Conservation (phyloP, 2,329 filamentous ascomycete genomes). For the Pestalotiopsis sp. region DNA sequence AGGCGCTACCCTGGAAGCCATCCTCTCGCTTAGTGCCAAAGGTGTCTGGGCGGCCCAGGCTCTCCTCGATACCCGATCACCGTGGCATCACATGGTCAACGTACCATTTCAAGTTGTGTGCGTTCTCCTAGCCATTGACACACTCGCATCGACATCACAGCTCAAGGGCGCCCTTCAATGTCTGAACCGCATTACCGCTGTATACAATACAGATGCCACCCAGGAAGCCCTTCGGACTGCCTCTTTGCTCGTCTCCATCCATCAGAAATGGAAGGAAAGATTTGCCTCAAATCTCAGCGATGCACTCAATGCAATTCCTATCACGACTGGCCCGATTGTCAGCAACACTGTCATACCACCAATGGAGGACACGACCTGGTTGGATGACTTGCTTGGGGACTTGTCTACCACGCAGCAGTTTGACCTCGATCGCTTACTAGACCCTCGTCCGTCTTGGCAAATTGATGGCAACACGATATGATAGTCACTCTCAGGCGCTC, state of each 20-base stretch:
- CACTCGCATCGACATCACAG: slow-evolving; percentile 46
- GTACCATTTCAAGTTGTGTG: slow-evolving; percentile 63
- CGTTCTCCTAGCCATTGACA: slow-evolving; percentile 57
- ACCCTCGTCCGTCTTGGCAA: background rate
- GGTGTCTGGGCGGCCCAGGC: slow-evolving; percentile 49
- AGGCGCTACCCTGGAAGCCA: slow-evolving; percentile 39
- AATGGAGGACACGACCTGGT: background rate
- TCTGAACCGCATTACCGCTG: slow-evolving; percentile 40
- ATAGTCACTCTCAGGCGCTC: background rate
- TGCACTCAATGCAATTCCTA: background rate
- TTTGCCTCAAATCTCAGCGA: slow-evolving; percentile 3
- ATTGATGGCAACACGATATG: background rate
- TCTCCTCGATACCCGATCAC: slow-evolving; percentile 45
- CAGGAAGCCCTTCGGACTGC: slow-evolving; percentile 58
- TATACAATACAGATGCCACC: slow-evolving; percentile 49
- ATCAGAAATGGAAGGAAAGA: slow-evolving; percentile 25
- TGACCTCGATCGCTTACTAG: background rate
- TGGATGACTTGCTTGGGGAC: background rate
- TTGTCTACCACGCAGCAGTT: slow-evolving; percentile 3
- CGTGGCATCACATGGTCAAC: slow-evolving; percentile 64
- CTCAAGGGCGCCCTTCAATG: slow-evolving; percentile 54
- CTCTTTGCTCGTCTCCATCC: slow-evolving; percentile 53
- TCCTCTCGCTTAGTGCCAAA: slow-evolving; percentile 46
- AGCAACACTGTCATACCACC: background rate
- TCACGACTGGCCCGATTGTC: background rate